Conservation (phyloP, 2,329 filamentous ascomycete species). For the Dothistroma pini region DNA sequence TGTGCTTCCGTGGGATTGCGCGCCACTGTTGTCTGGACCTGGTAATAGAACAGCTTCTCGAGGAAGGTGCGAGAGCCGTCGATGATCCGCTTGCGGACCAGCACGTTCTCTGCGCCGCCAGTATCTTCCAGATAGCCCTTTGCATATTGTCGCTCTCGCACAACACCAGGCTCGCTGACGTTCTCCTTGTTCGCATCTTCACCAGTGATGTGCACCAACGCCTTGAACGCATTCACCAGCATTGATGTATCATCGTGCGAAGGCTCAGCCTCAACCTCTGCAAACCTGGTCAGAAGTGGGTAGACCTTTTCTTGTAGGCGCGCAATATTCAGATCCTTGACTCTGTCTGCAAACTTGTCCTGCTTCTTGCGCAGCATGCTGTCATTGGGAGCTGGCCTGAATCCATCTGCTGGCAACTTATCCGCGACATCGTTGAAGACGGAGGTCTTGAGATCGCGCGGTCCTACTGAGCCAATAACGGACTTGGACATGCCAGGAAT, state of each 20-base stretch:
- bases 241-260: conserved; percentile 60
- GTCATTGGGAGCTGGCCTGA: conserved; percentile 60
- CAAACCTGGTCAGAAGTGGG: conserved; percentile 72
- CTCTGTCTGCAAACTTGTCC: conserved; percentile 70
- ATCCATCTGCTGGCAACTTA: conserved; percentile 45
- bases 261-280: conserved; percentile 66
- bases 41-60: conserved; percentile 73
- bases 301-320: conserved; percentile 65
- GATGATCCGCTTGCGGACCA: conserved; percentile 74
- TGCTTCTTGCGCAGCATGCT: conserved; percentile 81
- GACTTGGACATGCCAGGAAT: conserved; percentile 73
- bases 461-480: conserved; percentile 76
- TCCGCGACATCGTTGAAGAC: conserved; percentile 44
- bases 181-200: conserved; percentile 63
- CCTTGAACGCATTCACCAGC: conserved; percentile 76
- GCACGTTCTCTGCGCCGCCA: conserved; percentile 56
- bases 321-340: conserved; percentile 72
- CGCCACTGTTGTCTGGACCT: conserved; percentile 71
- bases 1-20: conserved; percentile 86
- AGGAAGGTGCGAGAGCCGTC: conserved; percentile 74
- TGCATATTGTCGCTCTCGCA: conserved; percentile 73
- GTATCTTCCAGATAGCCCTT: conserved; percentile 73
- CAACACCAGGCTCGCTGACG: conserved; percentile 58
- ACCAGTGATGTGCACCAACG: conserved; percentile 72
- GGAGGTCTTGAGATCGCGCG: conserved; percentile 39